Conservation (phyloP, 257 asterid genomes). For the Penstemon newberryi region DNA sequence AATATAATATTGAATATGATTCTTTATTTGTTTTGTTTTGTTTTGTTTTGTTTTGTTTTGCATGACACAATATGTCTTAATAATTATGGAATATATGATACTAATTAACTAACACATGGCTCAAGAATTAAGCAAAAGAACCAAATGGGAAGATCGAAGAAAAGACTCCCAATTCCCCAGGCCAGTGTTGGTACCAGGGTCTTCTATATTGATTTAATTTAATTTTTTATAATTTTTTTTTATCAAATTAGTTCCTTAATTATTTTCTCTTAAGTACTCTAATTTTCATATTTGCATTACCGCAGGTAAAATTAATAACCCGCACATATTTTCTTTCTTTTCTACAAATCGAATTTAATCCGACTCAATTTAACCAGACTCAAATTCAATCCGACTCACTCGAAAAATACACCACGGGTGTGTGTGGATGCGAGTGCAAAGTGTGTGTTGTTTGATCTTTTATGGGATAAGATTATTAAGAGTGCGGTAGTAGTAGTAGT, state of each 20-base stretch:
- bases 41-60: not conserved
- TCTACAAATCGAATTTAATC: too few species aligned
- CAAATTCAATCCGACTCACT: too few species aligned
- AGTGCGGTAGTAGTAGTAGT: constrained; percentile 3
- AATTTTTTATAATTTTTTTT: not conserved
- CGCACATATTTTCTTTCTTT: too few species aligned
- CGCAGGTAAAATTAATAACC: too few species aligned
- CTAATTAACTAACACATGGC: constrained; percentile 18
- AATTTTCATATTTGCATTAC: too few species aligned
- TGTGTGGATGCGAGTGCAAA: not conserved
- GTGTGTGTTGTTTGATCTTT: not conserved
- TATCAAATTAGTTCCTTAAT: too few species aligned
- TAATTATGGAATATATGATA: too few species aligned
- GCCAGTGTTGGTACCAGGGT: constrained; percentile 26
- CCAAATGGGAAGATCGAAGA: not conserved
- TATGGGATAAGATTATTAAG: not conserved
- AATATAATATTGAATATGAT: too few species aligned
- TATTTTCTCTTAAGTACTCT: too few species aligned
- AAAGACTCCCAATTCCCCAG: constrained; percentile 7
- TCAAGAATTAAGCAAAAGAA: constrained; percentile 21
- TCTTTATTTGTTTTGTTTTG: not conserved
- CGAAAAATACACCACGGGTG: not conserved
- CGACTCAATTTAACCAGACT: too few species aligned
- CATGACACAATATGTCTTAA: too few species aligned
- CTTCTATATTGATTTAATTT: constrained; percentile 3